These are phyloP conservation scores for Chrysoporthe austroafricana DNA, from an alignment of 2,329 filamentous ascomycete species.

Conservation along the genomic window DNA sequence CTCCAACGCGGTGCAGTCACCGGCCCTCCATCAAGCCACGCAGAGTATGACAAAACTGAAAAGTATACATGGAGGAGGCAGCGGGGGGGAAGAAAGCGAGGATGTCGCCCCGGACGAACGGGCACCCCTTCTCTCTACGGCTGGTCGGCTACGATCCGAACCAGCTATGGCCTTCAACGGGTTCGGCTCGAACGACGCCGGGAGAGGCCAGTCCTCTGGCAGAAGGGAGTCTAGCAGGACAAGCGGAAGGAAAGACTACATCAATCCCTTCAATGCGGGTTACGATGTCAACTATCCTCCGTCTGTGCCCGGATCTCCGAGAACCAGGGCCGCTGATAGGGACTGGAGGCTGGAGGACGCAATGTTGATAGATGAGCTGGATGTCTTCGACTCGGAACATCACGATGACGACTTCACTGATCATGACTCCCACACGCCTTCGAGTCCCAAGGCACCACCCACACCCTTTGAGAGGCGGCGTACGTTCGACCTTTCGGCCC, in stretches of 20 bases:
- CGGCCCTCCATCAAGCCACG: conserved; percentile 36
- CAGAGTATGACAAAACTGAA: conserved; percentile 34
- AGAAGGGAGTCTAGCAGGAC: conserved; percentile 56
- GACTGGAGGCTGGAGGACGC: conserved; percentile 68
- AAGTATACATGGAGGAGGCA: conserved; percentile 41
- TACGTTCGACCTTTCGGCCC: conserved; percentile 66
- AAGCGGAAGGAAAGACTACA: conserved; percentile 49
- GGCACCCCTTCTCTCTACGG: conserved; percentile 56
- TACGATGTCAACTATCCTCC: conserved; percentile 72
- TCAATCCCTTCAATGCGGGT: conserved; percentile 33
- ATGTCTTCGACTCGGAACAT: conserved; percentile 35
- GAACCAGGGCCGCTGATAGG: conserved; percentile 52
- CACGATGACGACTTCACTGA: conserved; percentile 25
- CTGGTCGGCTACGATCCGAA: conserved; percentile 43
- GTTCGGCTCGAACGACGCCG: conserved; percentile 50
- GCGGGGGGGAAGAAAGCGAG: conserved; percentile 54
- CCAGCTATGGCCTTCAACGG: conserved; percentile 33
- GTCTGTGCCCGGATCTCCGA: conserved; percentile 66
- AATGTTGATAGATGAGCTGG: conserved; percentile 70
- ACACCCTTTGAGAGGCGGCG: conserved; percentile 53
- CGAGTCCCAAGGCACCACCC: conserved; percentile 38
- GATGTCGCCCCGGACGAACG: conserved; percentile 52
- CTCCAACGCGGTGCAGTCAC: conserved; percentile 50
- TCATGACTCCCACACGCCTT: conserved; percentile 18
- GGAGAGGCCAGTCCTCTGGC: conserved; percentile 40